Percentiles rank a stretch among this genome's conserved stretches.
These are phyloP conservation scores for Lotus japonicus DNA, from an alignment of 306 rosid genomes.

Conservation along the genomic window DNA sequence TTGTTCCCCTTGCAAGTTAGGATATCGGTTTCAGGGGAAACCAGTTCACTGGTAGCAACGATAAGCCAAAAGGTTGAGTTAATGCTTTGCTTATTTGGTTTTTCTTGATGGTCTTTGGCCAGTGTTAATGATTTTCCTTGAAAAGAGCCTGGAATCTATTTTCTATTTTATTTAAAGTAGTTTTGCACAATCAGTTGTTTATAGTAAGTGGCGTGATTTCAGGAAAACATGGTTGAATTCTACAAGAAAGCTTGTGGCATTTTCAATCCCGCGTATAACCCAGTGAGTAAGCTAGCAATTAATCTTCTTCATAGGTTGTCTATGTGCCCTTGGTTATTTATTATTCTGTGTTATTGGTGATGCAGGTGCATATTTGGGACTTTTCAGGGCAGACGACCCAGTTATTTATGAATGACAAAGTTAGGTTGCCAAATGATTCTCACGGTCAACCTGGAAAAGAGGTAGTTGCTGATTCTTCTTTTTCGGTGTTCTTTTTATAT, in stretches of 20 bases:
- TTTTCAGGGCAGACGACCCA: constrained; percentile 81
- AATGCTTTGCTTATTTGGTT: constrained; percentile 7
- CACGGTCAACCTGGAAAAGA: constrained; percentile 43
- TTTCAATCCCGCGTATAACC: constrained; percentile 48
- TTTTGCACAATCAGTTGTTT: constrained; percentile 1
- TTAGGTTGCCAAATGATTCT: constrained; percentile 37
- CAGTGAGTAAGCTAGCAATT: constrained; percentile 46
- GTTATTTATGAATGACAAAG: constrained; percentile 42
- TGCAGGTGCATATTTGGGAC: constrained; percentile 92
- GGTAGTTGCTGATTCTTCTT: constrained; percentile 36
- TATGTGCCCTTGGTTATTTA: constrained; percentile 18
- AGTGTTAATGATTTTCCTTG: not conserved
- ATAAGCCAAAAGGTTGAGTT: constrained; percentile 61
- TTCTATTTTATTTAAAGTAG: constrained; percentile 12
- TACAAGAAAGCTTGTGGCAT: constrained; percentile 62
- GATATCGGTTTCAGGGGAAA: constrained; percentile 59
- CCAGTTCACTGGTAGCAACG: constrained; percentile 62
- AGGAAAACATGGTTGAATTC: constrained; percentile 55
- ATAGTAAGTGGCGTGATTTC: constrained; percentile 32
- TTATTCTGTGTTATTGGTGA: constrained; percentile 24
- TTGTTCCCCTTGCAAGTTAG: constrained; percentile 68
- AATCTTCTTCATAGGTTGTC: not conserved
- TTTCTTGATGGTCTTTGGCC: constrained; percentile 5
- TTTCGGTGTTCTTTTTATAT: not conserved
- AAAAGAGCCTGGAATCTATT: not conserved